phyloP scores from a whole-genome alignment of 148 eudicot genomes.

The Chenopodium quinoa region DNA sequence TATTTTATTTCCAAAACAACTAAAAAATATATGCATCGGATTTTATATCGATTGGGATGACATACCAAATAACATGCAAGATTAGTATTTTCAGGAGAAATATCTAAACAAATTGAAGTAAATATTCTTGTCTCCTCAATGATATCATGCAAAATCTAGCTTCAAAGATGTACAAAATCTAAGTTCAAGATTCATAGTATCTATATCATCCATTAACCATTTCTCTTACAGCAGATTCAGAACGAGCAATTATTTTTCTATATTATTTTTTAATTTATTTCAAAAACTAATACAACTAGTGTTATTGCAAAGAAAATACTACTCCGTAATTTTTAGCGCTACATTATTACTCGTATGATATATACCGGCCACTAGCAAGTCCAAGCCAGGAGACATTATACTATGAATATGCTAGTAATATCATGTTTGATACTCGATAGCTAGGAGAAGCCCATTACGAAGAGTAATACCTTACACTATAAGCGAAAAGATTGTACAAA shows the following conservation, averaged over 20 bases:
- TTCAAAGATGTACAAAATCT: background rate
- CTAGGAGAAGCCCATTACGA: no score
- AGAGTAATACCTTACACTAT: no score
- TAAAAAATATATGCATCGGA: background rate
- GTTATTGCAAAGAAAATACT: no score
- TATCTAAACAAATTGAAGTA: background rate
- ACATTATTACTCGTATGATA: no score
- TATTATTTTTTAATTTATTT: background rate
- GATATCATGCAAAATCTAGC: background rate
- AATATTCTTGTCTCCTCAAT: slow-evolving; percentile 2
- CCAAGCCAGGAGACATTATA: no score
- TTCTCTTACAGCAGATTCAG: background rate
- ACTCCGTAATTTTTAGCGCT: background rate
- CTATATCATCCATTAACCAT: background rate
- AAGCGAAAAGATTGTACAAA: no score
- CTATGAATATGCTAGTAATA: no score
- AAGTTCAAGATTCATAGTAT: background rate
- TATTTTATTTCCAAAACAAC: no score
- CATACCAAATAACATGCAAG: background rate
- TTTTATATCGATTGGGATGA: background rate
- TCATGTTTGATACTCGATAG: no score
- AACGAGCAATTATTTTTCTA: background rate
- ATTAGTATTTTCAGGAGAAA: background rate
- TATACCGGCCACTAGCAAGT: no score
- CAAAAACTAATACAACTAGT: background rate